Base-by-base conservation (phyloP, 148 eudicot genomes). In the Diospyros lotus region DNA sequence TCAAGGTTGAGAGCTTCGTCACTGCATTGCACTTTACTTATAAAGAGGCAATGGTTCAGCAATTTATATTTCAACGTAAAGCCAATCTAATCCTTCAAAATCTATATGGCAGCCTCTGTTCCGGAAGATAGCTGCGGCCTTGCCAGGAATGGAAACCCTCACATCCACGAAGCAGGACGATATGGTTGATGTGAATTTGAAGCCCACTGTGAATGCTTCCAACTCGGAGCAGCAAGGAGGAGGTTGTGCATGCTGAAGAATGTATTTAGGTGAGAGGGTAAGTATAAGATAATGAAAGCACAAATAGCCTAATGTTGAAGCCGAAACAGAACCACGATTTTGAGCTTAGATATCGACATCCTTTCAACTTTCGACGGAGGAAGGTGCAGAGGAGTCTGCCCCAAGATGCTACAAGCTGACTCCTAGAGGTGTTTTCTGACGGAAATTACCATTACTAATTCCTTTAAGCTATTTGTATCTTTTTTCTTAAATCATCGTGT, bases 161-260 rank as follows among this genome's bases (percentile, higher is more conserved):
- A 83, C 91, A n/a, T 88, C 91, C 28, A 85, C 91, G 5, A 90
- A 86, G 75, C 94, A 90, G 75, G 94, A 90, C 64, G 94, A 90
- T 72, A 55, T 55, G 59, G 59, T 55, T 1, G 83, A 80, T 66
- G 83, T 80, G 61, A 80, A 80, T 63, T 65, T 80, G 73, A 80
- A 80, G 61, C 75, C 79, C 1, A 63, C 79, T 2, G 9, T 69
- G 38, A 80, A 72, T 52, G 12, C 76, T 3, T 5, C 59, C 28
- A 72, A 72, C 44, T 41, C 52, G 40, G 80, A 76, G 63, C 83
- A 80, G 56, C 72, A 80, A 75, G 69, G 70, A 15, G 79, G 79
- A 65, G 80, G 83, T 40, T 80, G 83, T 42, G 76, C 79, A 9
- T 76, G 83, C 80, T 80, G 60, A 68, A 28, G 59, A 13, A 55